Evolutionary conservation across 257 asterid genomes (phyloP).

Genomic region (Plantago major): DNA sequence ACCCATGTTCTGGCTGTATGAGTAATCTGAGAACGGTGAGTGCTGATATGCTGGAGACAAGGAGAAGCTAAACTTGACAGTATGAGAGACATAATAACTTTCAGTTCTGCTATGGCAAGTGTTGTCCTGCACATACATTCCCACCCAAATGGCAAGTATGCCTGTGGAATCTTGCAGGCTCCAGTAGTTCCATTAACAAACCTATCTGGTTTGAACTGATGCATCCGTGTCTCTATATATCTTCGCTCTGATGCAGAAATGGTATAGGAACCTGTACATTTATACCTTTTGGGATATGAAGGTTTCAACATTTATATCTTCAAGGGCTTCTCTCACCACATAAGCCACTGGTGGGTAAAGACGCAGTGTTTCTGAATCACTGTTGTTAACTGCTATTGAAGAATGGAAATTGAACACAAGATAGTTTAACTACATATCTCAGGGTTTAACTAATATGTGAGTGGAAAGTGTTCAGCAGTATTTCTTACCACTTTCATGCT

Average conservation of each 20-base stretch:
- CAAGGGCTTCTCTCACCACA: constrained; percentile 57
- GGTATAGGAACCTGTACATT: constrained; percentile 54
- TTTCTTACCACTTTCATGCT: constrained; percentile 58
- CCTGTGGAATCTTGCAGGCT: constrained; percentile 66
- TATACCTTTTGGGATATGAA: constrained; percentile 51
- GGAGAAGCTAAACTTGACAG: constrained; percentile 51
- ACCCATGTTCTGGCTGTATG: constrained; percentile 61
- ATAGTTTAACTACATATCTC: not conserved
- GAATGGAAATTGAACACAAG: not conserved
- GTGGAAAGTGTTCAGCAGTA: not conserved
- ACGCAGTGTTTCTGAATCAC: constrained; percentile 69
- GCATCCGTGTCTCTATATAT: constrained; percentile 57
- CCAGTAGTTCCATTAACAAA: constrained; percentile 46
- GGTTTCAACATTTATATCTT: constrained; percentile 45
- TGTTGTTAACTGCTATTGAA: constrained; percentile 44
- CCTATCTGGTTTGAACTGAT: constrained; percentile 62
- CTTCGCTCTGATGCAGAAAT: constrained; percentile 42
- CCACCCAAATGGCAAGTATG: constrained; percentile 82
- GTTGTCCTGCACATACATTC: constrained; percentile 56
- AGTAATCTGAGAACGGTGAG: constrained; percentile 54
- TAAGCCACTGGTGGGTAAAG: constrained; percentile 72
- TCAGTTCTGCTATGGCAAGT: constrained; percentile 72
- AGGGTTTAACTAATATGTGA: too few relatives aligned
- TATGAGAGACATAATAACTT: constrained; percentile 54
- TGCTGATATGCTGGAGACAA: constrained; percentile 54